Evolutionary conservation across 2,329 filamentous ascomycete species (phyloP), one percentile per base, ranked within the genome.

Genomic region (Ilyonectria sp.): DNA sequence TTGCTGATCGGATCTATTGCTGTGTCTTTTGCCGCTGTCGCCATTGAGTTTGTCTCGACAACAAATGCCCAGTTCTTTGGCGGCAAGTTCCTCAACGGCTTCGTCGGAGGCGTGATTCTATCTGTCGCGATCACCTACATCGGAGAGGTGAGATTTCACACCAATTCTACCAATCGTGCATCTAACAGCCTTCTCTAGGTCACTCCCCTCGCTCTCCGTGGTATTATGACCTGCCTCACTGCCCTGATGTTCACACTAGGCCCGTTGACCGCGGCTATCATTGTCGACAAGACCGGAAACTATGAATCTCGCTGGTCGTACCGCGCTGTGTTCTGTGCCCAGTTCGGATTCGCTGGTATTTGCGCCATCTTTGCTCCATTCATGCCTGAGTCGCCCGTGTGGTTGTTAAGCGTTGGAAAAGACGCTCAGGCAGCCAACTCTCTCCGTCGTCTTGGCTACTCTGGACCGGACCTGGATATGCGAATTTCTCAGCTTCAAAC

Each of bases 301-400:
- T 61, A 60, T 2, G 50, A 73, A 4, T 75, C 56, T 31, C 74
- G 78, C 13, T 81, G 79, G 79, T 79, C 79, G 1, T 81, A 81
- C 57, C 60, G 72, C 5, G 55, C 71, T 9, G 72, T 81, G 8
- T 80, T 81, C 62, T 75, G 75, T 17, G 69, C 77, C 6, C 79
- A 79, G 46, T 80, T 77, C 59, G 79, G 76, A 3, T 79, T 82
- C 64, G 75, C 77, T 1, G 73, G 63, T 10, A 68, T 79, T 58
- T 75, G 77, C 9, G 69, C 76, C 37, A 17, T 76, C 13, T 65
- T 79, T 10, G 70, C 80, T 3, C 72, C 79, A 9, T 80, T 80
- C 62, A 79, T 85, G 62, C 84, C 84, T 1, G 83, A 85, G 69
- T 84, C 82, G 0, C 83, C 84, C 13, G 77, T 82, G 65, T 85